phyloP scores from a whole-genome alignment of 306 rosid genomes.

The Sphenostylis stenocarpa region DNA sequence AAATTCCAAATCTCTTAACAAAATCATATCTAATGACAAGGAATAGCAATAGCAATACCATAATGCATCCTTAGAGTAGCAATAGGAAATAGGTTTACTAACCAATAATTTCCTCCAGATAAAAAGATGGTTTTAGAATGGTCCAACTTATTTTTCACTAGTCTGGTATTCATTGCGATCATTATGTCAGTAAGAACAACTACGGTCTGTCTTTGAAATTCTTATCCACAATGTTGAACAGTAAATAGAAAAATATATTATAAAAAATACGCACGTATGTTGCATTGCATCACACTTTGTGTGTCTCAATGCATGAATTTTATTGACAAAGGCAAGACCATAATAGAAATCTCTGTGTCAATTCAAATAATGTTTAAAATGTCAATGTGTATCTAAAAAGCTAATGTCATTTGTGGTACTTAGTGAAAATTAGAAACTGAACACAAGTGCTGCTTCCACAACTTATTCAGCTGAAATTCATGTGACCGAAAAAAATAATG shows the following conservation, averaged over 20 bases:
- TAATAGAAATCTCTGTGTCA: neutral
- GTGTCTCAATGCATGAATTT: neutral
- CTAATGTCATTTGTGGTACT: conserved; percentile 1
- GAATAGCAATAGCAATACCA: neutral
- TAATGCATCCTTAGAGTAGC: neutral
- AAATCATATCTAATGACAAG: conserved; percentile 1
- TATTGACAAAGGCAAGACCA: neutral
- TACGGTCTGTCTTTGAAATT: neutral
- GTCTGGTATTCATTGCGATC: neutral
- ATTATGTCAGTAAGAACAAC: neutral
- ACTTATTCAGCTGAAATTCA: conserved; percentile 24
- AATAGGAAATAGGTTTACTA: neutral
- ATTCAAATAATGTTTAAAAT: neutral
- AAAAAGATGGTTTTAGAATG: neutral
- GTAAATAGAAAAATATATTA: neutral
- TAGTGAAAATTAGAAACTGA: neutral
- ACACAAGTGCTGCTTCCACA: conserved; percentile 11
- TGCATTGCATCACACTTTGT: neutral
- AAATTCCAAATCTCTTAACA: neutral
- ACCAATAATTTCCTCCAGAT: neutral
- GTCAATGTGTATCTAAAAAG: neutral
- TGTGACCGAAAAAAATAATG: conserved; percentile 12
- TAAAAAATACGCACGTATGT: neutral
- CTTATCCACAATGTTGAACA: neutral
- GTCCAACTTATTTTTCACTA: neutral